Evolutionary conservation across 257 asterid species (phyloP).

Genomic region (Ilex aquifolium): DNA sequence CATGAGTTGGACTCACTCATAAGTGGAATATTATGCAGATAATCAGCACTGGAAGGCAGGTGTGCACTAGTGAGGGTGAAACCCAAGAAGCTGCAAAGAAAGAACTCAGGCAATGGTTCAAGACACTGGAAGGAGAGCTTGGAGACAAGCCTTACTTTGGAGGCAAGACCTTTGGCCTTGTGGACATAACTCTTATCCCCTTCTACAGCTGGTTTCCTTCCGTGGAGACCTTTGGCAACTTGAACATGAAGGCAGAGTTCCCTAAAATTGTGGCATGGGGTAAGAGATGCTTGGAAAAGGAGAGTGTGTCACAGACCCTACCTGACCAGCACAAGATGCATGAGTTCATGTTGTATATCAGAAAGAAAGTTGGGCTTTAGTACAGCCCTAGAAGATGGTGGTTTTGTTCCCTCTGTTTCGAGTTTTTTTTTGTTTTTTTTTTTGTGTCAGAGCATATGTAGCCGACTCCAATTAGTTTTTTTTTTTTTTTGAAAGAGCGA

Average conservation of each 20-base stretch:
- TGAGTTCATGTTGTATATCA: slow-evolving; percentile 10
- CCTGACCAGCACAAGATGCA: slow-evolving; percentile 24
- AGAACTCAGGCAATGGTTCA: slow-evolving; percentile 39
- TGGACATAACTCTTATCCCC: slow-evolving; percentile 38
- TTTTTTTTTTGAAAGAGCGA: too few species aligned
- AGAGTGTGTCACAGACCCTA: too few species aligned
- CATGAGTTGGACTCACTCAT: neutral
- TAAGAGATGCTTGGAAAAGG: too few species aligned
- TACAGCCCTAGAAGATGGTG: neutral
- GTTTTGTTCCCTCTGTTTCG: too few species aligned
- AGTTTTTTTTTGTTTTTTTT: too few species aligned
- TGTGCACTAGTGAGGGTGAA: slow-evolving; percentile 24
- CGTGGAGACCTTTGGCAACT: slow-evolving; percentile 39
- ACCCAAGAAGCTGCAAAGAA: slow-evolving; percentile 48
- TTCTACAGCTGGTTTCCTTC: slow-evolving; percentile 51
- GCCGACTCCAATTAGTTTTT: too few species aligned
- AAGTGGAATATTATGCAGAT: slow-evolving; percentile 10
- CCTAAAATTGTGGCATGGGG: slow-evolving; percentile 35
- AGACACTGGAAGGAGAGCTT: slow-evolving; percentile 24
- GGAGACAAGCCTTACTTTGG: slow-evolving; percentile 29
- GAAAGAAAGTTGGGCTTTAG: neutral
- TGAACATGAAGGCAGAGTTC: slow-evolving; percentile 37
- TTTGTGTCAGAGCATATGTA: too few species aligned
- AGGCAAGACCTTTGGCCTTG: slow-evolving; percentile 46
- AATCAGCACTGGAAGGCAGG: slow-evolving; percentile 14